phyloP scores from a whole-genome alignment of 2,329 filamentous ascomycete species.

The Zalaria obscura region DNA sequence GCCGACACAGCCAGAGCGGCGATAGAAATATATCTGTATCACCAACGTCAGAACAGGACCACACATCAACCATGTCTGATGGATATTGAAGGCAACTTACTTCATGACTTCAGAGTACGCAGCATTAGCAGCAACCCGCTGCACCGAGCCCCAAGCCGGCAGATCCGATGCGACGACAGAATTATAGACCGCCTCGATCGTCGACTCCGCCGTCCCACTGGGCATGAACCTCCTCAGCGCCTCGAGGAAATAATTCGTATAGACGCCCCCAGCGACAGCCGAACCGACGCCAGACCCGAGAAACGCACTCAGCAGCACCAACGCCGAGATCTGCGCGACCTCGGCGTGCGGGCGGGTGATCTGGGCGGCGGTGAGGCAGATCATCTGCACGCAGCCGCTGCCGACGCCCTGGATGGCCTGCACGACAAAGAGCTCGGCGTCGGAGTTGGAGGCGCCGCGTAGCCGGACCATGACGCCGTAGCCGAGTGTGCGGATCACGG shows the following conservation, averaged over 20 bases:
- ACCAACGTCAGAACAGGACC: slow-evolving; percentile 9
- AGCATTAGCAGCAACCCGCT: slow-evolving; percentile 27
- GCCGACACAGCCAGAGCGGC: slow-evolving; percentile 4
- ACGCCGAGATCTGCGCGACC: slow-evolving; percentile 33
- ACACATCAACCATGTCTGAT: too few relatives aligned
- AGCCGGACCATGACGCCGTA: slow-evolving; percentile 38
- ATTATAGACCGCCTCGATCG: slow-evolving; percentile 27
- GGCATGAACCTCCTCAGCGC: slow-evolving; percentile 24
- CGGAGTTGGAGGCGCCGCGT: slow-evolving; percentile 26
- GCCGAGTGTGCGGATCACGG: slow-evolving; percentile 29
- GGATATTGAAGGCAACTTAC: too few relatives aligned
- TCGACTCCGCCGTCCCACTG: slow-evolving; percentile 11
- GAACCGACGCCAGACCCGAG: slow-evolving; percentile 24
- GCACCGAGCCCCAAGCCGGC: slow-evolving; percentile 25
- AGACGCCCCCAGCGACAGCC: slow-evolving; percentile 35
- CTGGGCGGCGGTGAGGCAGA: slow-evolving; percentile 30
- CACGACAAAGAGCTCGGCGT: slow-evolving; percentile 32
- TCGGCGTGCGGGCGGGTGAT: slow-evolving; percentile 31
- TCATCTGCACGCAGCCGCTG: slow-evolving; percentile 30
- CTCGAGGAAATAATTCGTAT: slow-evolving; percentile 30
- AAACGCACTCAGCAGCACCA: slow-evolving; percentile 29
- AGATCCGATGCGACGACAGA: slow-evolving; percentile 27
- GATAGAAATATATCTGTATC: slow-evolving; percentile 8
- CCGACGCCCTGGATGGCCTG: slow-evolving; percentile 36
- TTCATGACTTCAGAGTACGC: slow-evolving; percentile 9